phyloP scores from a whole-genome alignment of 805 yeast species.

The Saturnispora bothae region DNA sequence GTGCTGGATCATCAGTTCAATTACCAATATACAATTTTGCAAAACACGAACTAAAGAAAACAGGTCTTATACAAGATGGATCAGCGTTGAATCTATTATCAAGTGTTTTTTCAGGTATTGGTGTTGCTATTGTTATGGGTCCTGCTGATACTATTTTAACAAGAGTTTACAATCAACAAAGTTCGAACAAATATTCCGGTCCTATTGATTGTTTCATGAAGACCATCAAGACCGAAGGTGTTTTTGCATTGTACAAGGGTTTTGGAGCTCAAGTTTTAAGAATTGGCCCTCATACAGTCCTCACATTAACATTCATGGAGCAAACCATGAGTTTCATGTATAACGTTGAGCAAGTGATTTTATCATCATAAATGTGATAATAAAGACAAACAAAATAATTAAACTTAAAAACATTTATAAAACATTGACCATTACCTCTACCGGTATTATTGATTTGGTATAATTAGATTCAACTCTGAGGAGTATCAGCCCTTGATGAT shows the following conservation, averaged over 20 bases:
- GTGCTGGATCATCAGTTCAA: slow-evolving; percentile 93
- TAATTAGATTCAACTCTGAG: neutral
- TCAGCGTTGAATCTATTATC: slow-evolving; percentile 63
- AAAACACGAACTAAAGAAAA: slow-evolving; percentile 48
- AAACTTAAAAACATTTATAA: too few relatives aligned
- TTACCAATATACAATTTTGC: slow-evolving; percentile 79
- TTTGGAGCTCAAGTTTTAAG: slow-evolving; percentile 87
- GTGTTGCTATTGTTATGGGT: slow-evolving; percentile 92
- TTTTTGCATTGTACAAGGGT: slow-evolving; percentile 83
- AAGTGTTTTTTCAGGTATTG: slow-evolving; percentile 73
- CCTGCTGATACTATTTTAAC: slow-evolving; percentile 96
- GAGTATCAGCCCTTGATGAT: slow-evolving; percentile 1
- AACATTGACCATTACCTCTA: too few relatives aligned
- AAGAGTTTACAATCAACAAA: slow-evolving; percentile 80
- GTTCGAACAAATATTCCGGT: slow-evolving; percentile 75
- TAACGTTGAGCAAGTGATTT: slow-evolving; percentile 29
- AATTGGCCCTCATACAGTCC: slow-evolving; percentile 89
- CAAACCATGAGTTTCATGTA: slow-evolving; percentile 66
- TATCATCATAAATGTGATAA: slow-evolving; percentile 9
- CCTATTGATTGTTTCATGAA: slow-evolving; percentile 83
- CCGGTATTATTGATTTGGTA: too few relatives aligned
- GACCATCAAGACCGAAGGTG: slow-evolving; percentile 77
- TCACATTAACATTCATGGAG: slow-evolving; percentile 90
- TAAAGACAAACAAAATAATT: too few relatives aligned
- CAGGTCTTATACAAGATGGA: slow-evolving; percentile 49